Evolutionary conservation across 257 asterid genomes (phyloP).

Genomic region (Nicotiana benthamiana): DNA sequence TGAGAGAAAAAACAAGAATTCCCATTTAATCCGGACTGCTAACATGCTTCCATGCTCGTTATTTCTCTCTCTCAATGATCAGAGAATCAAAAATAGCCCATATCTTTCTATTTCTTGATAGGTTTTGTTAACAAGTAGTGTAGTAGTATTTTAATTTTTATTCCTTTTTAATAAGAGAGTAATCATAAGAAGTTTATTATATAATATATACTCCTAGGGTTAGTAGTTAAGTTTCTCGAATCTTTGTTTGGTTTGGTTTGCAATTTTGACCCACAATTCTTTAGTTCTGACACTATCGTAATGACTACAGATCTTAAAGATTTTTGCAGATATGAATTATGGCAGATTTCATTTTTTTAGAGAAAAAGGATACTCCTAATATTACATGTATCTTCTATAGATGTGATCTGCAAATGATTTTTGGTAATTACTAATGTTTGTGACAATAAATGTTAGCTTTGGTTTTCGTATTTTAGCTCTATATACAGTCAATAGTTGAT

Average conservation of each 20-base stretch:
- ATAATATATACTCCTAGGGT: not conserved
- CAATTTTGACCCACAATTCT: not conserved
- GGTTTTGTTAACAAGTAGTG: not conserved
- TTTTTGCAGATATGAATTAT: not conserved
- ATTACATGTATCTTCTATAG: not conserved
- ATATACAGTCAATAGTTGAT: not conserved
- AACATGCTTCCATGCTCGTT: not conserved
- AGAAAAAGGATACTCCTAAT: not conserved
- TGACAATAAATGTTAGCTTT: not conserved
- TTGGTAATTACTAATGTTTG: not conserved
- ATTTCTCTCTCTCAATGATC: not conserved
- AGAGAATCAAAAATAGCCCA: not conserved
- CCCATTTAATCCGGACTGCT: not conserved
- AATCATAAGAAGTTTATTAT: not conserved
- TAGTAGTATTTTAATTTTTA: not conserved
- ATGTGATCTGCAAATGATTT: not conserved
- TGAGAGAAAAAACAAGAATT: not conserved
- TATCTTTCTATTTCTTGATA: not conserved
- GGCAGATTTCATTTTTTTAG: not conserved
- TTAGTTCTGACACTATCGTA: not conserved
- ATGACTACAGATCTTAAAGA: slow-evolving; percentile 1
- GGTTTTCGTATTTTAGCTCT: not conserved
- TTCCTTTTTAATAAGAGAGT: not conserved
- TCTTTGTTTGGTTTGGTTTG: slow-evolving; percentile 4
- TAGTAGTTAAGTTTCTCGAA: slow-evolving; percentile 1